A percentile compares a stretch with the other conserved stretches of the same genome.
Evolutionary conservation across 768 basidiomycete species (phyloP).

Genomic region (Termitomyces sp.): DNA sequence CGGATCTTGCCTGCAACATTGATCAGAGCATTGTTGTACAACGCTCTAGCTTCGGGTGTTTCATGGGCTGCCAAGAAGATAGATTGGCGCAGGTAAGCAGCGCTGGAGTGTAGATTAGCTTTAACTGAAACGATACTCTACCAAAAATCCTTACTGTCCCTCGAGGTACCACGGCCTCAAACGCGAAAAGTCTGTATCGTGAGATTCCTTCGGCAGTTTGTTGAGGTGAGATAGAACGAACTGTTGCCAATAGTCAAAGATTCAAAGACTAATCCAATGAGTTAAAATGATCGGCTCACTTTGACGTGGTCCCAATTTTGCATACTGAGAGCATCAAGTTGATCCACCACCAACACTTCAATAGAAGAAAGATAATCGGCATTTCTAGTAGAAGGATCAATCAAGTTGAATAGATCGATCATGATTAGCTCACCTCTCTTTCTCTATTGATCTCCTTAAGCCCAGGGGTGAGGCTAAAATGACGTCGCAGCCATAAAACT

Average conservation of each 20-base stretch:
- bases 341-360: slow-evolving; percentile 87
- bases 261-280: neutral
- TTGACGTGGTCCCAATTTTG: slow-evolving; percentile 99
- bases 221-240: slow-evolving; percentile 85
- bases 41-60: slow-evolving; percentile 77
- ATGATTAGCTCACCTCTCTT: slow-evolving; percentile 66
- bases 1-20: slow-evolving; percentile 86
- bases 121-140: neutral
- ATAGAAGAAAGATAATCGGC: slow-evolving; percentile 92
- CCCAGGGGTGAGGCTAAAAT: slow-evolving; percentile 94
- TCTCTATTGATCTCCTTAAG: slow-evolving; percentile 86
- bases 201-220: slow-evolving; percentile 87
- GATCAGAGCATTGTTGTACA: slow-evolving; percentile 70
- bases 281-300: slow-evolving; percentile 37
- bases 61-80: slow-evolving; percentile 85
- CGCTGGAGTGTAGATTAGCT: slow-evolving; percentile 37
- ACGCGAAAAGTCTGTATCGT: slow-evolving; percentile 91
- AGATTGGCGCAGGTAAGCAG: slow-evolving; percentile 83
- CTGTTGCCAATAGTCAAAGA: slow-evolving; percentile 32
- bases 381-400: slow-evolving; percentile 38
- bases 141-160: slow-evolving; percentile 59
- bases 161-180: slow-evolving; percentile 99
- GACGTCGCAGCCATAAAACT: slow-evolving; percentile 88
- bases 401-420: neutral
- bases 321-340: slow-evolving; percentile 90